These are phyloP conservation scores for Geotrichum histeridarum DNA, from an alignment of 1,139 yeast species.

Conservation along the genomic window DNA sequence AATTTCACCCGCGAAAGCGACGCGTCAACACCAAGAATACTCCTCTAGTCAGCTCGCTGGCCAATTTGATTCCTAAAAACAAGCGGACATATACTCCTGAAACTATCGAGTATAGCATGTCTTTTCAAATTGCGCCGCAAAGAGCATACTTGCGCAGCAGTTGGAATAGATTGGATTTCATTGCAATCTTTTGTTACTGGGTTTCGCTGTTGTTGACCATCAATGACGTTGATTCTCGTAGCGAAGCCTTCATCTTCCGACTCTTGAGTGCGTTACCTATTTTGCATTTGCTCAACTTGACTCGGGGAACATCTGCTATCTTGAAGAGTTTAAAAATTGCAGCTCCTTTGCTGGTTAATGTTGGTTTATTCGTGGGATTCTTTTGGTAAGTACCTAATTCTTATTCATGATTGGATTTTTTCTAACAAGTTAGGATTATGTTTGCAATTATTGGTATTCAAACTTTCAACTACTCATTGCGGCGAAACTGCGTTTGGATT, in stretches of 20 bases:
- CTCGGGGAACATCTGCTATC: slow-evolving; percentile 71
- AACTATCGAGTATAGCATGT: background rate
- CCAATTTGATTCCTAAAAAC: slow-evolving; percentile 4
- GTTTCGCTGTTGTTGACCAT: slow-evolving; percentile 56
- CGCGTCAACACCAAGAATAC: slow-evolving; percentile 3
- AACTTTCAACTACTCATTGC: slow-evolving; percentile 75
- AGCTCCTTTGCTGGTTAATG: slow-evolving; percentile 70
- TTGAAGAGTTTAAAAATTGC: slow-evolving; percentile 68
- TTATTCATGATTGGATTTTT: background rate
- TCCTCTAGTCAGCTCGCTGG: slow-evolving; percentile 9
- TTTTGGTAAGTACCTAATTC: slow-evolving; percentile 49
- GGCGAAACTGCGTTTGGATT: slow-evolving; percentile 84
- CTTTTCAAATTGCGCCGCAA: slow-evolving; percentile 17
- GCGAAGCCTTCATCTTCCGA: slow-evolving; percentile 59
- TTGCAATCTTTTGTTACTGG: slow-evolving; percentile 73
- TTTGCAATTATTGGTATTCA: slow-evolving; percentile 87
- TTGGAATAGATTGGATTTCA: slow-evolving; percentile 82
- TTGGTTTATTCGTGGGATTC: slow-evolving; percentile 68
- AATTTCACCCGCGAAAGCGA: background rate
- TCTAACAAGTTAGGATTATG: slow-evolving; percentile 39
- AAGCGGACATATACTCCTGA: background rate
- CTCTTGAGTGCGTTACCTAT: slow-evolving; percentile 72
- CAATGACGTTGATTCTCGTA: slow-evolving; percentile 46
- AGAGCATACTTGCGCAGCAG: slow-evolving; percentile 66
- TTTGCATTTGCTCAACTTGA: slow-evolving; percentile 64